Evolutionary conservation across 75 land plant species (phyloP), one percentile per base, ranked within the genome.

Genomic region (Cunninghamia lanceolata): DNA sequence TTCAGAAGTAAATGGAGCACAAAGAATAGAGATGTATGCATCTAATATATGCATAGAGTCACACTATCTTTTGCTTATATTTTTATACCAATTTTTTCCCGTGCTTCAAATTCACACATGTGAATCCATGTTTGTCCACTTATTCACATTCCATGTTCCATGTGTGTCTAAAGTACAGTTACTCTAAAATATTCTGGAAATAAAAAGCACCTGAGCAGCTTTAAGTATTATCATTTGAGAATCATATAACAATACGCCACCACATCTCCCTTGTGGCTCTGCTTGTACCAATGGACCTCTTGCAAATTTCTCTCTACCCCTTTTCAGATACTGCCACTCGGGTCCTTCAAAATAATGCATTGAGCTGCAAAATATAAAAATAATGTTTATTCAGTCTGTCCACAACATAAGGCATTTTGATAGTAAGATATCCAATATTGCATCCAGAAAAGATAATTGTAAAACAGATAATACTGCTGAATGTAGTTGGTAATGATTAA

Each of bases 311-410:
- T 96, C 99, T 85, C 95, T 88, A 17, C 99, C 99, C 89, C 99
- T 92, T 89, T 98, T 98, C 87, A 98, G 77, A 84, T 95, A 86
- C 68, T 92, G 90, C 97, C 99, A 95, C 34, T 98, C 95, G 13
- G 97, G 99, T 39, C 99, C 98, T 86, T 98, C 99, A 89, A 95
- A 97, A 84, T 94, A 97, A 86, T 98, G 99, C 96, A 98, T 90
- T 17, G 99, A 98, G 87, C 99, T 98, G 93, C 75, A 90, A 88
- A 84, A 21, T 47, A 75, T 39, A 19, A 45, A 83, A 30, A 82
- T 40, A 19, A 80, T 45, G 28, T 40, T 80, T n/a, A 45, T 10
- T 80, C 50, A 43, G 28, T 80, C 39, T 80, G 13, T 42, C 50
- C 32, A 43, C 52, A 45, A 43, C 46, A 45, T 11, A 45, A 45